Evolutionary conservation across 2,329 filamentous ascomycete genomes (phyloP), one percentile per base, ranked within the genome.

Genomic region (Mycosphaerella sp.): DNA sequence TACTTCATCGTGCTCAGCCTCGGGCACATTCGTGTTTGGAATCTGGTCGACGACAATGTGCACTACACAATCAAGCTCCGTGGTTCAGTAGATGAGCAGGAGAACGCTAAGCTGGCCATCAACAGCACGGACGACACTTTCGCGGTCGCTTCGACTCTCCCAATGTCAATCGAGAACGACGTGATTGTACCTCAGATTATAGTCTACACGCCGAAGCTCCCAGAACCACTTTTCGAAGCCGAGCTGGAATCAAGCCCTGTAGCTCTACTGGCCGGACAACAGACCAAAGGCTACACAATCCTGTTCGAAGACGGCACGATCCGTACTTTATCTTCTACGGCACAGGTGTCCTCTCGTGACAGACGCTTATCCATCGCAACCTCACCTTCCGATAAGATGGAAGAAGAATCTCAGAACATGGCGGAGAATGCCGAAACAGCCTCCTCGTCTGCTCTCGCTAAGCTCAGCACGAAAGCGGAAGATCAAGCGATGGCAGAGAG

Each of bases 301-400:
- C 71, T 95, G 5, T 89, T 95, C 67, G 79, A 85, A n/a, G 77
- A 81, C 0, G 88, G 89, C 11, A 85, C 87, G 64, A 76, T 95
- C 39, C 83, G 82, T 29, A 64, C 70, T 5, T 62, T 78, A 9
- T 68, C 59, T 7, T 68, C 59, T 7, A 55, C 51, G 41, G 45
- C 52, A 6, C 48, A 47, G 23, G 36, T 44, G 34, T 52, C 56
- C 4, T 41, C 51, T 12, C 38, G 31, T 12, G 32, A 36, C 42
- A 44, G 50, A 42, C 43, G 50, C n/a, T n/a, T 47, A 14, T 54
- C 46, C n/a, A 12, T 46, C 14, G 40, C 56, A 31, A 38, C 45
- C 34, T 23, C 45, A 9, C 10, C 36, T 31, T 14, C 41, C 36
- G 45, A 52, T 6, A 36, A 2, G 14, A 26, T 38, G 6, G 51